These are phyloP conservation scores for Nicotiana knightiana DNA, from an alignment of 257 asterid species.

Conservation along the genomic window DNA sequence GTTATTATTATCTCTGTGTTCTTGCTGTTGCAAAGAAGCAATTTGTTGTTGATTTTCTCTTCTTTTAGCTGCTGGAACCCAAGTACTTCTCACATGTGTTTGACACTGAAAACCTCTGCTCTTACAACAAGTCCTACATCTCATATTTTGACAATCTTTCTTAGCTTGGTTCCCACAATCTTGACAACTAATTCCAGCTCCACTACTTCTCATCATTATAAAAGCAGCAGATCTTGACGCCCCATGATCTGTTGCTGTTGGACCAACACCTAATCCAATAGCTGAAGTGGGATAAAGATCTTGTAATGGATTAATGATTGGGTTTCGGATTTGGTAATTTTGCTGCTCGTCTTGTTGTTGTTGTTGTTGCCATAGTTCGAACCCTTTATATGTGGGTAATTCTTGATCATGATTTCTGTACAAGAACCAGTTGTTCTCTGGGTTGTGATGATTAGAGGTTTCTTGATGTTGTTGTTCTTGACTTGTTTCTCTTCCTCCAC, in stretches of 20 bases:
- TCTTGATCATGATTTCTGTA: constrained; percentile 6
- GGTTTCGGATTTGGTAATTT: background rate
- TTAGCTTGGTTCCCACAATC: constrained; percentile 71
- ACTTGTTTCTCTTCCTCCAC: background rate
- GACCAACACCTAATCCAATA: background rate
- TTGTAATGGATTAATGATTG: background rate
- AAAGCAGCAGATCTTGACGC: background rate
- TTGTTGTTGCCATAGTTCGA: constrained; percentile 12
- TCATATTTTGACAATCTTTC: constrained; percentile 50
- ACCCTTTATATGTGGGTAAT: background rate
- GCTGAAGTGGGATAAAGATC: background rate
- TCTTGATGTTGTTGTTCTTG: background rate
- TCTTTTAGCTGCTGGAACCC: constrained; percentile 61
- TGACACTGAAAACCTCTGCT: constrained; percentile 52
- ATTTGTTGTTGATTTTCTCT: constrained; percentile 41
- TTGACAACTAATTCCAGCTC: constrained; percentile 34
- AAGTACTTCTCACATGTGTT: constrained; percentile 64
- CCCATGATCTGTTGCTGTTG: too few relatives aligned
- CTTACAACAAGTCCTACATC: constrained; percentile 65
- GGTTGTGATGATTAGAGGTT: background rate
- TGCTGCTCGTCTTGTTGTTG: background rate
- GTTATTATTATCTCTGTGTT: background rate
- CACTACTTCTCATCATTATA: constrained; percentile 24
- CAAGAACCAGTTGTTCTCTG: background rate
- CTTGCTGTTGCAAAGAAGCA: background rate